phyloP scores from a whole-genome alignment of 257 asterid species.

The Solanum bulbocastanum region DNA sequence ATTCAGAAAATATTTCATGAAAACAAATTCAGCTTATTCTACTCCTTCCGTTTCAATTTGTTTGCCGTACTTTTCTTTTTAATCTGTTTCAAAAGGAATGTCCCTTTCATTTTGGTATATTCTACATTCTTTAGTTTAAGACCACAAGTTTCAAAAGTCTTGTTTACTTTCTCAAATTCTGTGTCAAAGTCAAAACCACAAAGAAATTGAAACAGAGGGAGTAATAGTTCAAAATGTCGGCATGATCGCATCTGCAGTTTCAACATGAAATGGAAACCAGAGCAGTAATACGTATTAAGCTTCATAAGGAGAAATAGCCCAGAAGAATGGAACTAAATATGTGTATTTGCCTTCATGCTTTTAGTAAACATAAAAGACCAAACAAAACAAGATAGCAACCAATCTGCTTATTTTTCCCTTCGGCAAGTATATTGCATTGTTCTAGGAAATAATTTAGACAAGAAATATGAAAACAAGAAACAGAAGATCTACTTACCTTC shows the following conservation, averaged over 20 bases:
- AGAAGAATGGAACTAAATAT: neutral
- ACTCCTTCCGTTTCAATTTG: neutral
- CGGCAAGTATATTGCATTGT: neutral
- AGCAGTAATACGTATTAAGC: neutral
- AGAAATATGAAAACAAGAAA: neutral
- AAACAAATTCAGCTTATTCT: neutral
- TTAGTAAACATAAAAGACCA: neutral
- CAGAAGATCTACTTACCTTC: conserved; percentile 39
- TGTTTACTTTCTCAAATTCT: neutral
- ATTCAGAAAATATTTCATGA: neutral
- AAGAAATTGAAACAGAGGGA: neutral
- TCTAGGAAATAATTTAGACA: neutral
- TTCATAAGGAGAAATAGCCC: neutral
- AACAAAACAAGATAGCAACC: neutral
- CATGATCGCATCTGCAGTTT: neutral
- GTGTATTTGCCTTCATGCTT: neutral
- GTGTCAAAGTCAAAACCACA: neutral
- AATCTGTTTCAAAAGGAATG: neutral
- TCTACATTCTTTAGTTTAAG: neutral
- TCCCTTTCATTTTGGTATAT: neutral
- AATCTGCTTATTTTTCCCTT: neutral
- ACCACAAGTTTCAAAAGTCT: neutral
- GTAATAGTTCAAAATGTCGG: neutral
- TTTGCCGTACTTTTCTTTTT: neutral
- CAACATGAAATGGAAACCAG: neutral